Percentiles rank a stretch among this genome's conserved stretches.
phyloP scores from a whole-genome alignment of 306 rosid species.

The Corylus americana region DNA sequence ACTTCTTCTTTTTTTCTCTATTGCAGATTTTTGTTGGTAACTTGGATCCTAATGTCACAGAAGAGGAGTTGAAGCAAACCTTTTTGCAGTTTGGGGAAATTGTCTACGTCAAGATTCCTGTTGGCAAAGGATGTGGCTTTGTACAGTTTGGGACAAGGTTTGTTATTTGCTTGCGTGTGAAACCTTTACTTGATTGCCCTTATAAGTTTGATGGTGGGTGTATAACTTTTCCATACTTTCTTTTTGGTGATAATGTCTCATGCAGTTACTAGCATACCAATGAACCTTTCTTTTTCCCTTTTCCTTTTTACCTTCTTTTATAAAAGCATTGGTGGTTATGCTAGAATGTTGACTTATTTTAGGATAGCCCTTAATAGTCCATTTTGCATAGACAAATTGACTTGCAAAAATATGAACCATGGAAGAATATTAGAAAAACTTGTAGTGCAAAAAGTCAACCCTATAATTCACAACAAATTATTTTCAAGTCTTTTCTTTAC shows the following conservation, averaged over 20 bases:
- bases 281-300: background rate
- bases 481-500: background rate
- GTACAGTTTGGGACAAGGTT: conserved; percentile 84
- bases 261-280: background rate
- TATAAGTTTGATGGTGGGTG: conserved; percentile 20
- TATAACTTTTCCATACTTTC: conserved; percentile 17
- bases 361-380: background rate
- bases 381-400: conserved; percentile 6
- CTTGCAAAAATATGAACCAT: background rate
- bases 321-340: background rate
- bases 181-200: conserved; percentile 18
- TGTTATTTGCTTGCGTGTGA: conserved; percentile 7
- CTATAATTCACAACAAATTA: background rate
- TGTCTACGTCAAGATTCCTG: conserved; percentile 66
- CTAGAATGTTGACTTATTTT: background rate
- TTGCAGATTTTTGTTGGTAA: conserved; percentile 80
- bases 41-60: conserved; percentile 77
- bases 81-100: conserved; percentile 85
- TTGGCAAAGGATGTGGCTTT: conserved; percentile 83
- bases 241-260: background rate
- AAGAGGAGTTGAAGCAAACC: conserved; percentile 83
- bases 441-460: background rate
- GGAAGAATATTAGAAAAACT: conserved; percentile 2
- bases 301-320: background rate
- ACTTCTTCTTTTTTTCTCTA: conserved; percentile 6